Base-by-base conservation (phyloP, 2,329 filamentous ascomycete genomes). In the Pseudomassariella vexata region DNA sequence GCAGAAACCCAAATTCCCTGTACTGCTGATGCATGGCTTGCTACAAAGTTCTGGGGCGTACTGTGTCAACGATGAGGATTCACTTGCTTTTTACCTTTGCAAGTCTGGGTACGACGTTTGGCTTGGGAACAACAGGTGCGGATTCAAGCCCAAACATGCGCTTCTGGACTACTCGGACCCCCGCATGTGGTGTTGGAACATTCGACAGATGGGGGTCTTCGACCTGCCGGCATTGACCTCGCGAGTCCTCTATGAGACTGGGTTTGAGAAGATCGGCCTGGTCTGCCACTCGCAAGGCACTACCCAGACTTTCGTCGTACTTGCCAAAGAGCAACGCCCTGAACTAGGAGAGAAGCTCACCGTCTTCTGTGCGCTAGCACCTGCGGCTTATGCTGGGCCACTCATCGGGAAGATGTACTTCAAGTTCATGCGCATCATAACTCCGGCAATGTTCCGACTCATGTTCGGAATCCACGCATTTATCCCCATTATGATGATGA, bases 181-280 rank as follows among this genome's bases (percentile, higher is more conserved):
- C 2, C 76, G 88, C 19, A 94, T 95, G 85, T 95, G 90, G 90
- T 79, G 81, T 24, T 96, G 90, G 90, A 94, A 94, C 44, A 94
- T 95, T 34, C 77, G 85, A 0, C 86, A 95, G 50, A 94, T 95
- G 84, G 90, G 88, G 4, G 81, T 89, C 1, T 77, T 94, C 52
- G 90, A 96, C 52, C 70, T 96, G 3, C 73, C 89, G 0, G 88
- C 89, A 0, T 69, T 95, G 20, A 73, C 84, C 2, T 85, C 82
- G 0, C 78, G 85, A 5, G 85, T 95, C 1, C 68, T 95, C 2
- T 71, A 70, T 23, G 83, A 94, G 59, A 95, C 89, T 0, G 81
- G 83, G 0, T 95, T 94, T 48, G 66, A 76, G 11, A 92, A 90
- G 54, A 67, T 95, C 5, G 89, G 82, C 0, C 71, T 95, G 2